Conservation (phyloP, 208 protist species). For the Strigomonas galati region DNA sequence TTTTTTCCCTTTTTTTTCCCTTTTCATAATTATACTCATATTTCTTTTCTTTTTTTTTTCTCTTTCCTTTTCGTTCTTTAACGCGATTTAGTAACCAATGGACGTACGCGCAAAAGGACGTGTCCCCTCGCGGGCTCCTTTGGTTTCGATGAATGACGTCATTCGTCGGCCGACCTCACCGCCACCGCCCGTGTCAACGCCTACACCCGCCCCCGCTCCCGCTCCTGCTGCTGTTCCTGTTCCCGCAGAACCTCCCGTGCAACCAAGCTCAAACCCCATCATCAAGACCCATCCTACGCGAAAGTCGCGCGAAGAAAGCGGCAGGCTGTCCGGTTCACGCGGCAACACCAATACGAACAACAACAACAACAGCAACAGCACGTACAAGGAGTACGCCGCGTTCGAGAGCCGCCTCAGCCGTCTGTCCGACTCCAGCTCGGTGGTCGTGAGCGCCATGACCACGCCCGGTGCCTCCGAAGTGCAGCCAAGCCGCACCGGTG, state of each 20-base stretch:
- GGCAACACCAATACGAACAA: slow-evolving; percentile 21
- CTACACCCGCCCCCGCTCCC: not conserved
- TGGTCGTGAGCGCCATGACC: slow-evolving; percentile 13
- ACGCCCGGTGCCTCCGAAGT: slow-evolving; percentile 12
- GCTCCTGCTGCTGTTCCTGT: too few species aligned
- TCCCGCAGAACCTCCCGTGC: too few species aligned
- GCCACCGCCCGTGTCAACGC: not conserved
- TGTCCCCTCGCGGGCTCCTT: not conserved
- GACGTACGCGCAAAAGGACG: not conserved
- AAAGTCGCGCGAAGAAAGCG: not conserved
- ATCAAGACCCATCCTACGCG: slow-evolving; percentile 7
- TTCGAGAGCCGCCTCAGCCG: not conserved
- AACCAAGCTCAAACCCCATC: slow-evolving; percentile 5
- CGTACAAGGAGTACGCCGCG: slow-evolving; percentile 14
- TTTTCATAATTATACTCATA: slow-evolving; percentile 2
- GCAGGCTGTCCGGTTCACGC: not conserved
- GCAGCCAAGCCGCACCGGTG: not conserved
- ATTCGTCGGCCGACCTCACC: not conserved
- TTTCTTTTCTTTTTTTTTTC: slow-evolving; percentile 14
- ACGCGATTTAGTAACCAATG: not conserved
- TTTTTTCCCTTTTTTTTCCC: slow-evolving; percentile 17
- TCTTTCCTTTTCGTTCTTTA: slow-evolving; percentile 12
- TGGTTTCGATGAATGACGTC: not conserved
- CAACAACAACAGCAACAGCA: slow-evolving; percentile 18
- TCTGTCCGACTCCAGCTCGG: not conserved